Evolutionary conservation across 805 yeast species (phyloP), one percentile per base, ranked within the genome.

Genomic region (Saccharomyces jurei): DNA sequence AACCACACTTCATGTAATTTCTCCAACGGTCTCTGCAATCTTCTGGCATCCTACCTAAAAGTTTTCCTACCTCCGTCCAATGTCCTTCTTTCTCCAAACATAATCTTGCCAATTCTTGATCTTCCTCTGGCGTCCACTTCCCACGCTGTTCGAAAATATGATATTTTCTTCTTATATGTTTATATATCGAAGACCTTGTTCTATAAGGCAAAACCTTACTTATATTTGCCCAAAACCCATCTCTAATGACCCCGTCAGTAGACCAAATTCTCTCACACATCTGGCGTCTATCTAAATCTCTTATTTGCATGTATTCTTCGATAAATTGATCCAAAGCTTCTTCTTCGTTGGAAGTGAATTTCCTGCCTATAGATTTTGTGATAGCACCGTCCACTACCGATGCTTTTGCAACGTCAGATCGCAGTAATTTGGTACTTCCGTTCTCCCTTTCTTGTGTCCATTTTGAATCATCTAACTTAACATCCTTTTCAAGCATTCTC

Each of bases 1-100:
- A 76, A 26, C 97, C 97, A 74, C 97, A 92, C 69, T 91, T 91
- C 58, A 91, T 87, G 67, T 91, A 92, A 68, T 92, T 92, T 70
- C 98, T 78, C 96, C 96, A 92, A 62, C 98, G 78, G 69, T 92
- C 98, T 62, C 98, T 79, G 70, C 97, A 91, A 71, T 92, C 98
- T 66, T 92, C 98, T 0, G 98, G 97, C 98, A 92, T 92, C 63
- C 98, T 77, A 13, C 87, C 89, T 81, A 92, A 76, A 6, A 75
- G 74, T 52, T 78, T 78, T 6, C 97, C 97, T 56, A 92, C 87
- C 46, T 77, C 75, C 61, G 89, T 89, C 98, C 98, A 92, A 65
- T 87, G 89, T 17, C 94, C 89, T 55, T 84, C 89, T 60, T 81
- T 80, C 27, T 83, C 81, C 9, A 78, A 69, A 10, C 88, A 87